These are phyloP conservation scores for Phaeoacremonium minimum DNA, from an alignment of 2,329 filamentous ascomycete genomes.

Conservation along the genomic window DNA sequence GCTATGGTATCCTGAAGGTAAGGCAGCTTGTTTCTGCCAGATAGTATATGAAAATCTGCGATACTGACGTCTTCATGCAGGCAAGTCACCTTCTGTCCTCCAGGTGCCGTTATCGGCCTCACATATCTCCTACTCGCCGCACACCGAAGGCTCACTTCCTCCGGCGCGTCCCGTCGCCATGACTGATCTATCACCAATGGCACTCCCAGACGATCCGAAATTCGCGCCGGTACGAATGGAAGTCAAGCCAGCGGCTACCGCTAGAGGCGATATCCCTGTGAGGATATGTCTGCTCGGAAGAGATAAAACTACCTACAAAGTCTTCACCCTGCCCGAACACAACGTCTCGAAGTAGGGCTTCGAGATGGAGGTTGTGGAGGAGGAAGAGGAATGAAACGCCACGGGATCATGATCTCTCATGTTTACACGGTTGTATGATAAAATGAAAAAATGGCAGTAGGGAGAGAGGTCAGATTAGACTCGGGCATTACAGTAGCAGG, in stretches of 20 bases:
- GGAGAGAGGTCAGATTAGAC: too few species aligned
- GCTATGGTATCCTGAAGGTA: conserved; percentile 42
- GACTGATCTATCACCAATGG: not conserved
- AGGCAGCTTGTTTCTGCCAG: conserved; percentile 4
- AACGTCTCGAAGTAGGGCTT: conserved; percentile 3
- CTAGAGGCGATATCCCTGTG: conserved; percentile 41
- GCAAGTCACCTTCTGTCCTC: too few species aligned
- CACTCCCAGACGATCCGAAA: conserved; percentile 16
- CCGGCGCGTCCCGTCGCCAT: too few species aligned
- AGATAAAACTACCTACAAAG: conserved; percentile 41
- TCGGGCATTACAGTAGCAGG: too few species aligned
- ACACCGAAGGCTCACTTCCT: too few species aligned
- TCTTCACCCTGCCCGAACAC: conserved; percentile 37
- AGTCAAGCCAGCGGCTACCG: conserved; percentile 36
- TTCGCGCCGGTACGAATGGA: conserved; percentile 47
- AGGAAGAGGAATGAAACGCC: conserved; percentile 1
- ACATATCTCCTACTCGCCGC: too few species aligned
- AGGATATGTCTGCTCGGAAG: conserved; percentile 46
- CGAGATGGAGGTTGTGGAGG: not conserved
- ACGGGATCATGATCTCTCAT: too few species aligned
- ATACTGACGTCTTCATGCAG: too few species aligned
- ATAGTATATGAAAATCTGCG: too few species aligned
- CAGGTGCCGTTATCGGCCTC: too few species aligned
- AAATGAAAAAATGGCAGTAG: too few species aligned
- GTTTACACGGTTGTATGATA: too few species aligned